These are phyloP conservation scores for Fusarium oxysporum DNA, from an alignment of 2,329 filamentous ascomycete genomes.

Conservation along the genomic window DNA sequence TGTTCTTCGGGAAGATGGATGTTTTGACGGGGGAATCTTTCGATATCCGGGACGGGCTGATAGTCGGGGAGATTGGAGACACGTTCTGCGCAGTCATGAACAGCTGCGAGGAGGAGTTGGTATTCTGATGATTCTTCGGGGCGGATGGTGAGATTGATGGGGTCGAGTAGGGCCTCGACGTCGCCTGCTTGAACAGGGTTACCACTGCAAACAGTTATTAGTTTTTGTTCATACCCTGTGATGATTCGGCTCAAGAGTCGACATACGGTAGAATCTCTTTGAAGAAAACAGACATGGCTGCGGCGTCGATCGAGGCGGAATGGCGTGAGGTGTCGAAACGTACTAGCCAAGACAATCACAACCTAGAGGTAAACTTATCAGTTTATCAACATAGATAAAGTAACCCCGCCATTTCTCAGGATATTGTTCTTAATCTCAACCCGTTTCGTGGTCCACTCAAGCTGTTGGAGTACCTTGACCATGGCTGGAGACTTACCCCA, in stretches of 20 bases:
- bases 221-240: accelerated
- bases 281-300: constrained; percentile 55
- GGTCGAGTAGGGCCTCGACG: constrained; percentile 51
- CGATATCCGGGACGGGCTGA: constrained; percentile 54
- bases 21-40: constrained; percentile 58
- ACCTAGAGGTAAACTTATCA: not conserved
- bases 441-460: not conserved
- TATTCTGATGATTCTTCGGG: constrained; percentile 57
- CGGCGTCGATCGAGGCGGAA: not conserved
- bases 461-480: constrained; percentile 1
- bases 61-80: constrained; percentile 60
- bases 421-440: not conserved
- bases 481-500: constrained; percentile 1
- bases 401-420: not conserved
- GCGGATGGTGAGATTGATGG: constrained; percentile 52
- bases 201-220: constrained; percentile 30
- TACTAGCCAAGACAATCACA: not conserved
- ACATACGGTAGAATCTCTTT: constrained; percentile 51
- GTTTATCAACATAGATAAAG: not conserved
- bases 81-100: constrained; percentile 62
- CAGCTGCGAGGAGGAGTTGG: constrained; percentile 60
- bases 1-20: constrained; percentile 58
- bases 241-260: accelerated
- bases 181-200: constrained; percentile 57
- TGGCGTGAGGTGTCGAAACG: not conserved